phyloP scores from a whole-genome alignment of 257 asterid species.

The Verbascum thapsus region DNA sequence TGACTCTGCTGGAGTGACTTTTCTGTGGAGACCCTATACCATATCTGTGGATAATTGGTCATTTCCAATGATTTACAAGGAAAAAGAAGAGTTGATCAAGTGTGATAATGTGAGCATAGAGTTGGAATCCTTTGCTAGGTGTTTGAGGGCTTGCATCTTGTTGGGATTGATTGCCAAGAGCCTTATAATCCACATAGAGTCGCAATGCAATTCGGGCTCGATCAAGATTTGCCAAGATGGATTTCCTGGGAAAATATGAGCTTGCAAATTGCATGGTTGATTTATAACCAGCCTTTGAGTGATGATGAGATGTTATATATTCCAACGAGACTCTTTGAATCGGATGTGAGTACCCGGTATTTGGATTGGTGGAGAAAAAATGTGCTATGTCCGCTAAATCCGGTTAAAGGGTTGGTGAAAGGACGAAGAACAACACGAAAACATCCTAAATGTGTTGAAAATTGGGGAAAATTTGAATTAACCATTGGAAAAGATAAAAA shows the following conservation, averaged over 20 bases:
- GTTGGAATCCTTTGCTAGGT: conserved; percentile 32
- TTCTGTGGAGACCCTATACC: conserved; percentile 43
- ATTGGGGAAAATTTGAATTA: not conserved
- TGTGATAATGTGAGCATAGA: conserved; percentile 19
- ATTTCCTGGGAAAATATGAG: not conserved
- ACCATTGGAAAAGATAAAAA: not conserved
- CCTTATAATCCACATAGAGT: conserved; percentile 43
- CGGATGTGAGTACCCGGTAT: conserved; percentile 33
- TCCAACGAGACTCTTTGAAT: conserved; percentile 36
- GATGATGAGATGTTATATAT: conserved; percentile 13
- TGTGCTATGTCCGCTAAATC: conserved; percentile 24
- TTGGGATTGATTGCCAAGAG: conserved; percentile 43
- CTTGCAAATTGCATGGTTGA: conserved; percentile 21
- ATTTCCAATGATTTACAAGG: conserved; percentile 33
- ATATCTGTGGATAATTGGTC: conserved; percentile 34
- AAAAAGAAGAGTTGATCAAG: conserved; percentile 28
- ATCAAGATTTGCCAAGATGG: conserved; percentile 42
- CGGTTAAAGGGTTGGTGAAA: conserved; percentile 16
- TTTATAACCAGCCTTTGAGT: conserved; percentile 19
- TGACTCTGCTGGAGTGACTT: conserved; percentile 33
- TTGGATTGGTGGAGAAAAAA: conserved; percentile 43
- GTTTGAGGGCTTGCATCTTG: conserved; percentile 35
- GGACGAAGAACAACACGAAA: conserved; percentile 27
- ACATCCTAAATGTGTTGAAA: not conserved
- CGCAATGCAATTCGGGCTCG: conserved; percentile 44